Percentiles rank a stretch among this genome's conserved stretches.
Evolutionary conservation across 108 stramenopile genomes (phyloP).

Genomic region (Phaeodactylum tricornutum): DNA sequence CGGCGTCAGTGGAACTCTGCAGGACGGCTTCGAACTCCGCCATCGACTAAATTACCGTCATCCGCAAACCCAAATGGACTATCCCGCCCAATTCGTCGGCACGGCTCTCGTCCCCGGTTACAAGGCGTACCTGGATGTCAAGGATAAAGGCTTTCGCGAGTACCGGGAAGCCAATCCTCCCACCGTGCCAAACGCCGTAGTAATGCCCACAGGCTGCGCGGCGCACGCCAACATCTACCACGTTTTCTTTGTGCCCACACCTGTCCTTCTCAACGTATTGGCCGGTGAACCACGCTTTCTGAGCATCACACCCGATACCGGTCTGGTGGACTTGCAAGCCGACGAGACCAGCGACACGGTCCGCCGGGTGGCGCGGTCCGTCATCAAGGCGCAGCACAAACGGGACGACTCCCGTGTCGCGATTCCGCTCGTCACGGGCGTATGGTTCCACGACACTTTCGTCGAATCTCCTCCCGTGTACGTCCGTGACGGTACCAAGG

Average conservation of each 20-base stretch:
- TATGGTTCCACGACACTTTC: conserved; percentile 25
- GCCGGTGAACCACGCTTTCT: conserved; percentile 42
- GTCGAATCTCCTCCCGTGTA: conserved; percentile 26
- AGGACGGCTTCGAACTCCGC: conserved; percentile 25
- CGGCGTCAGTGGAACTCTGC: conserved; percentile 29
- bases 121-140: conserved; percentile 46
- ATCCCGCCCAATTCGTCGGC: conserved; percentile 32
- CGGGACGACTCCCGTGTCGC: conserved; percentile 21
- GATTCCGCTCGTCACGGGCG: conserved; percentile 40
- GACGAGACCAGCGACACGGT: conserved; percentile 18
- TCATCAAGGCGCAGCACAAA: conserved; percentile 22
- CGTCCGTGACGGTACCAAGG: conserved; percentile 32
- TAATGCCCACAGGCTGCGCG: conserved; percentile 38
- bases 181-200: conserved; percentile 30
- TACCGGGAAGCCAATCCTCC: conserved; percentile 26
- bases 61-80: conserved; percentile 17
- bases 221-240: conserved; percentile 52
- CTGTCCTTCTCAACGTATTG: conserved; percentile 24
- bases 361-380: conserved; percentile 11
- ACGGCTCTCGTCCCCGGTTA: conserved; percentile 42
- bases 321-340: conserved; percentile 30
- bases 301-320: conserved; percentile 42
- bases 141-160: conserved; percentile 34
- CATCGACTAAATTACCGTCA: conserved; percentile 18
- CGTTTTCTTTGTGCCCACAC: conserved; percentile 37